Conservation (phyloP, 306 rosid genomes). For the Cicer cuneatum region DNA sequence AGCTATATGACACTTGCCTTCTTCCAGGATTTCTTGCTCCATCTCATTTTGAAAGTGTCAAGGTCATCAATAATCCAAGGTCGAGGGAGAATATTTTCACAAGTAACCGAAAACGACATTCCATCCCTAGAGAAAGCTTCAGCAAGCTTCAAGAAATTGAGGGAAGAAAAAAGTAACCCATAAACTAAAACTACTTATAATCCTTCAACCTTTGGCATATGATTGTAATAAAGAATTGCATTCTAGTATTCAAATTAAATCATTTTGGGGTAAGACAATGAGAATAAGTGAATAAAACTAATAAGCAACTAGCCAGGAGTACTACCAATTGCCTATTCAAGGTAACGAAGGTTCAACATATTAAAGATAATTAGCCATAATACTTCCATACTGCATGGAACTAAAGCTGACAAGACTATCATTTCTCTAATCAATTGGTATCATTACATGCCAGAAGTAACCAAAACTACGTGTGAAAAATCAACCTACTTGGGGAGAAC, state of each 20-base stretch:
- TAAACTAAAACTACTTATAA: slow-evolving; percentile 26
- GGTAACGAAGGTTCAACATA: too few species aligned
- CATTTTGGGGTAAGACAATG: not conserved
- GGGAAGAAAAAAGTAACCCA: slow-evolving; percentile 35
- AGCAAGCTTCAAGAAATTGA: slow-evolving; percentile 77
- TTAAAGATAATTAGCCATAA: too few species aligned
- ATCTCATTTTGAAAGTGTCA: slow-evolving; percentile 69
- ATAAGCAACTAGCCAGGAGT: too few species aligned
- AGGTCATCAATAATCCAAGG: slow-evolving; percentile 98
- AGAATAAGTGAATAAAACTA: too few species aligned
- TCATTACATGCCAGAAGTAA: slow-evolving; percentile 12
- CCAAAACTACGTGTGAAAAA: slow-evolving; percentile 36
- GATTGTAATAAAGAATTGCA: slow-evolving; percentile 13
- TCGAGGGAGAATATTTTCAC: slow-evolving; percentile 82
- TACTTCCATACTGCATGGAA: too few species aligned
- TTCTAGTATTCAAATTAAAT: slow-evolving; percentile 22
- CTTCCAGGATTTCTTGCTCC: slow-evolving; percentile 86
- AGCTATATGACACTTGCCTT: slow-evolving; percentile 60
- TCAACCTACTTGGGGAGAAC: slow-evolving; percentile 77
- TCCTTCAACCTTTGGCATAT: slow-evolving; percentile 23
- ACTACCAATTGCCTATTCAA: not conserved
- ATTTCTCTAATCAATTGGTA: slow-evolving; percentile 4
- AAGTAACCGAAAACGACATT: slow-evolving; percentile 82
- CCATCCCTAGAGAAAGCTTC: slow-evolving; percentile 92
- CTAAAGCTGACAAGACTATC: too few species aligned